A percentile compares a stretch with the other conserved stretches of the same genome.
These are phyloP conservation scores for Rostrohypoxylon terebratum DNA, from an alignment of 495 filamentous ascomycete species.

Conservation along the genomic window DNA sequence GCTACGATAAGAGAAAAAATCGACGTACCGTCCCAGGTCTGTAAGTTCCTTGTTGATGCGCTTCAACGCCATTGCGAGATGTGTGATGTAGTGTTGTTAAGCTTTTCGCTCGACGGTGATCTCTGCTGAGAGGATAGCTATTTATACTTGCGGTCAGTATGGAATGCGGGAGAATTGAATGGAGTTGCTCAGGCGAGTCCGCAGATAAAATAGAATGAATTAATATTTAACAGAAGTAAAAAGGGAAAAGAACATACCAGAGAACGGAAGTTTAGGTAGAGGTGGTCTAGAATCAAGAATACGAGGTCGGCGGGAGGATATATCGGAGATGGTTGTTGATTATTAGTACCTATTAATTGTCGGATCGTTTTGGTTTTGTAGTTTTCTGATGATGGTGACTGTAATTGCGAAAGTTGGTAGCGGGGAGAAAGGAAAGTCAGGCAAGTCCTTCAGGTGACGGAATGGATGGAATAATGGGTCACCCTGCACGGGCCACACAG, in stretches of 20 bases:
- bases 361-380: conserved; percentile 14
- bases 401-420: conserved; percentile 31
- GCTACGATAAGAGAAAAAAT: conserved; percentile 25
- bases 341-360: conserved; percentile 26
- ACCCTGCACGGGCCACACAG: conserved; percentile 28
- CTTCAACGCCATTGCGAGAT: conserved; percentile 92
- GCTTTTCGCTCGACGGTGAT: conserved; percentile 35
- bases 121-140: conserved; percentile 48
- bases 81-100: conserved; percentile 44
- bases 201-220: conserved; percentile 26
- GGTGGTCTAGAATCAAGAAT: conserved; percentile 13
- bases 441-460: conserved; percentile 45
- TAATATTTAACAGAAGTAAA: conserved; percentile 26
- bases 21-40: conserved; percentile 94
- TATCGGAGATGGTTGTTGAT: conserved; percentile 10
- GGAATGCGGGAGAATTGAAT: conserved; percentile 46
- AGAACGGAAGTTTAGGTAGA: conserved; percentile 2
- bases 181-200: conserved; percentile 38
- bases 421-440: conserved; percentile 41
- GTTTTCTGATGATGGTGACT: conserved; percentile 25
- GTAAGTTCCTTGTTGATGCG: conserved; percentile 99
- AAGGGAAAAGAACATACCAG: conserved; percentile 28
- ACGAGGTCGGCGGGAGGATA: conserved; percentile 14
- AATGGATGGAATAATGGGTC: conserved; percentile 33
- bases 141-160: conserved; percentile 48